Base-by-base conservation (phyloP, 305 asterid species). In the Plantago rigida region DNA sequence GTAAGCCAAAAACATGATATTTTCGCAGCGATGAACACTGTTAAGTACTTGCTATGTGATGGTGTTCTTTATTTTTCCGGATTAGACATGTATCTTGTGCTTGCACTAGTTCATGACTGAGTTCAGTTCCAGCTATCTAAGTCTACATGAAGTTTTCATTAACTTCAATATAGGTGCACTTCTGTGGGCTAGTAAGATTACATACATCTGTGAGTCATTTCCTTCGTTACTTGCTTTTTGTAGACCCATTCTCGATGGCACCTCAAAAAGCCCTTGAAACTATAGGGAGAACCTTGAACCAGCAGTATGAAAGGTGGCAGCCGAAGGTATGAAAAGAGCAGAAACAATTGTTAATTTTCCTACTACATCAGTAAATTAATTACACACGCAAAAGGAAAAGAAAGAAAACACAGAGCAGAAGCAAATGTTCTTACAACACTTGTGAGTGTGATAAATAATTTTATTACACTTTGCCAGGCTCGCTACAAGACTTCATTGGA, bases 241-340 rank as follows among this genome's bases (percentile, higher is more conserved):
- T 77, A 92, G 99, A 92, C 70, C 99, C 99, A 68, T 92, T 92
- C 69, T 69, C 95, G 46, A 92, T 88, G 99, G 87, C 94, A 66
- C 96, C 99, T 31, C 95, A 84, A 69, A 92, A 88, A 76, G 93
- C 99, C 53, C 87, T 88, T 66, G 99, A 88, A 72, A 78, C 95
- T 46, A 88, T 92, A 34, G 96, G 99, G 67, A 81, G 79, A 82
- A 72, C 91, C 77, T 81, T 92, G 80, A 88, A 76, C 74, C 94
- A 84, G 70, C 97, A 92, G 74, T 92, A 92, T 15, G 99, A 92
- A 83, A 82, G 99, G 70, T 92, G 99, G 97, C 99, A 92, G 62
- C 99, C 99, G 44, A 84, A 82, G 87, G 99, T 92, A 79, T 75
- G 77, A 50, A 62, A 67, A 45, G 41, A 36, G 44, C 44, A 36